These are phyloP conservation scores for Daldinia concentrica DNA, from an alignment of 495 filamentous ascomycete genomes.

Conservation along the genomic window DNA sequence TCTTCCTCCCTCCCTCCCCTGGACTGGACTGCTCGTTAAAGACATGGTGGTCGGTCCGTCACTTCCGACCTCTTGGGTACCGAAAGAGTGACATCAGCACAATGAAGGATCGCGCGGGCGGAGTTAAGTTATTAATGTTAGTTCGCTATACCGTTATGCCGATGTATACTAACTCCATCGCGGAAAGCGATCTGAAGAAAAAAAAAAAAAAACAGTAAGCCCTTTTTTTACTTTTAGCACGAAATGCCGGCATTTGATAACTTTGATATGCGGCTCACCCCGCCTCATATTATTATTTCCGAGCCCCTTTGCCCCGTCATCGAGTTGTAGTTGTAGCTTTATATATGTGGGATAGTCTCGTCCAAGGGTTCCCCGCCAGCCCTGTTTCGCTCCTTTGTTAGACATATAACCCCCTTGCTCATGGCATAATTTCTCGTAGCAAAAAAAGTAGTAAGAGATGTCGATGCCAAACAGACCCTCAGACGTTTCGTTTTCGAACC, in stretches of 20 bases:
- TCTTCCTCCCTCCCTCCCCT: background rate
- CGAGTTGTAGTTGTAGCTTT: background rate
- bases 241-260: constrained; percentile 16
- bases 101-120: background rate
- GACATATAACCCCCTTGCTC: background rate
- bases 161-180: constrained; percentile 1
- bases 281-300: background rate
- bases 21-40: background rate
- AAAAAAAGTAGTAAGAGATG: constrained; percentile 19
- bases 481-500: constrained; percentile 21
- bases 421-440: background rate
- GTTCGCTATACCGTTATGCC: background rate
- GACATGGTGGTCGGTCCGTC: background rate
- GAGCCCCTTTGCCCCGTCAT: no score
- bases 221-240: background rate
- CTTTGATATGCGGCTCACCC: background rate
- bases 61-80: background rate
- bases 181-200: background rate
- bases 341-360: background rate
- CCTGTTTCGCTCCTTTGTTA: background rate
- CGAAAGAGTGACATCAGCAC: constrained; percentile 10
- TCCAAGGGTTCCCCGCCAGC: background rate
- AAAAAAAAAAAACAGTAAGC: background rate
- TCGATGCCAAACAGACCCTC: constrained; percentile 10
- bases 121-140: background rate